Conservation (phyloP, 176 grass and related monocot species). For the Oryza punctata region DNA sequence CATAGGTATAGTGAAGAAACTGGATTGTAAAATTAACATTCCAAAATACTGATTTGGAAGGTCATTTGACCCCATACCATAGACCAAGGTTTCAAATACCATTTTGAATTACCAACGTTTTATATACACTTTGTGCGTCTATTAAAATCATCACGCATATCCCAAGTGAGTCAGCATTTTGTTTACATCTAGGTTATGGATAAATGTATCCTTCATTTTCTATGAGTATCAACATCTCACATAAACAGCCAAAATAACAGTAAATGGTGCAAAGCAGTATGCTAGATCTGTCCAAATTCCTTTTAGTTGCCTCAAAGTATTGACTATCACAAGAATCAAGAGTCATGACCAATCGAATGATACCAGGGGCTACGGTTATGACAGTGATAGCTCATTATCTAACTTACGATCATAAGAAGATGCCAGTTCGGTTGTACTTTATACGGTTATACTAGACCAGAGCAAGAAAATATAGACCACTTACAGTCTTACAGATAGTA, state of each 20-base stretch:
- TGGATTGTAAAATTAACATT: neutral
- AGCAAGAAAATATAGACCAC: neutral
- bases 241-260: neutral
- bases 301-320: neutral
- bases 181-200: neutral
- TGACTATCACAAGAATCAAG: neutral
- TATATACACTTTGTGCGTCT: neutral
- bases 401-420: neutral
- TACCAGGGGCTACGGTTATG: neutral
- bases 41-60: neutral
- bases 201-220: neutral
- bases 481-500: neutral
- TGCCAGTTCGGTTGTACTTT: neutral
- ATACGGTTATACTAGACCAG: neutral
- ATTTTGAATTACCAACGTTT: slow-evolving; percentile 13
- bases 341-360: neutral
- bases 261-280: neutral
- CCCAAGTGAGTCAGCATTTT: neutral
- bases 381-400: neutral
- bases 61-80: neutral
- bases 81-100: neutral
- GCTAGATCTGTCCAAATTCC: neutral
- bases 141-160: neutral
- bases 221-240: neutral
- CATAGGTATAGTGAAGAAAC: neutral